Base-by-base conservation (phyloP, 2,329 filamentous ascomycete species). In the Calonectria pseudoreteaudii region DNA sequence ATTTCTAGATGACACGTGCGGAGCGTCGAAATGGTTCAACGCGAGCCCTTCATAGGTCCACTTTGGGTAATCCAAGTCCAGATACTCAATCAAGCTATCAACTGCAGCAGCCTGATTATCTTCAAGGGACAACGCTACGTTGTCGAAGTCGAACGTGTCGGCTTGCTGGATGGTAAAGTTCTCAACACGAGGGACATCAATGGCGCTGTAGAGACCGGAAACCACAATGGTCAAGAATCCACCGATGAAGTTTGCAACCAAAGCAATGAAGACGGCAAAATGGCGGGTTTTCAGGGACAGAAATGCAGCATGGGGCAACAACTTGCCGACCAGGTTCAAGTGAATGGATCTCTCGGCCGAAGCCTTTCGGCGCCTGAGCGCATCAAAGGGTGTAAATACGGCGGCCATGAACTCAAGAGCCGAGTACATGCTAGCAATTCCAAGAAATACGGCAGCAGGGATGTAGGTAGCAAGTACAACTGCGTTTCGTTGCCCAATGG, bases 21-120 rank as follows among this genome's bases (percentile, higher is more conserved):
- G 75, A 13, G 73, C 69, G 14, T 72, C 36, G 31, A 76, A 77
- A 11, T 74, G 53, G 50, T 78, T 78, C 66, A 83, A 79, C 3
- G 77, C 81, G 2, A 84, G 76, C 18, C 82, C 79, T 20, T 79
- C 73, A 41, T 81, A 81, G 4, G 81, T 83, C 82, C 82, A 83
- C 50, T 80, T 72, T 0, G 82, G 81, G 44, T 83, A 80, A 6
- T 81, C 75, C n/a, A 83, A 49, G 53, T 81, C 78, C 4, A 79
- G 56, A 23, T 80, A 79, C 16, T 81, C 75, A 7, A 83, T 77
- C 4, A 83, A 41, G 23, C 77, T 78, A 14, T 78, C 77, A n/a
- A 82, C 74, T 11, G 79, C 77, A 11, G 76, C 70, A 8, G 78
- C 81, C 23, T 77, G 75, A 16, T 79, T 74, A 49, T 78, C 79